These are phyloP conservation scores for Colletotrichum simmondsii DNA, from an alignment of 2,329 filamentous ascomycete species.

Conservation along the genomic window DNA sequence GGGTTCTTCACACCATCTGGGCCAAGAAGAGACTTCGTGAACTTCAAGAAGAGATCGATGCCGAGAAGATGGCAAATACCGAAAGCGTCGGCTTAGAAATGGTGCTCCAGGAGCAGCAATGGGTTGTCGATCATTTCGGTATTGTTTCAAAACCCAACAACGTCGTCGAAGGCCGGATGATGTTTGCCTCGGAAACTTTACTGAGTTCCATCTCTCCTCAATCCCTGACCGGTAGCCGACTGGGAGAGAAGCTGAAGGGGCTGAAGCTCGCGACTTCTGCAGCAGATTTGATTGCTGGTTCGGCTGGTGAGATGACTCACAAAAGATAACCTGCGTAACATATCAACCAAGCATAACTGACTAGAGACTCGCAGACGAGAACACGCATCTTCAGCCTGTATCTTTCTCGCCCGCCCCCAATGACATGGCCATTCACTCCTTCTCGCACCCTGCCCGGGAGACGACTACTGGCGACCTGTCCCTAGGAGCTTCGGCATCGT, in stretches of 20 bases:
- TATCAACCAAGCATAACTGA: not conserved
- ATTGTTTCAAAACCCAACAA: slow-evolving; percentile 53
- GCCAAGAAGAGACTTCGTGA: slow-evolving; percentile 83
- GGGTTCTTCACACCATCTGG: slow-evolving; percentile 91
- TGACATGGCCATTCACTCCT: slow-evolving; percentile 50
- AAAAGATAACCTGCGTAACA: not conserved
- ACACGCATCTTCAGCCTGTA: slow-evolving; percentile 42
- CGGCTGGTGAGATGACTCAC: slow-evolving; percentile 57
- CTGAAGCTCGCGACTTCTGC: slow-evolving; percentile 81
- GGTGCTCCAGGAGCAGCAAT: slow-evolving; percentile 83
- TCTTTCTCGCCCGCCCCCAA: slow-evolving; percentile 44
- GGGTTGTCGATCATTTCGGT: slow-evolving; percentile 87
- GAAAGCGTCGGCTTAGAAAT: slow-evolving; percentile 89
- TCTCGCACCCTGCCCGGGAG: slow-evolving; percentile 42
- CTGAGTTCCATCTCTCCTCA: slow-evolving; percentile 66
- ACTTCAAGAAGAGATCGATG: slow-evolving; percentile 80
- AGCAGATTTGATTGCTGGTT: slow-evolving; percentile 67
- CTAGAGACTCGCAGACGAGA: not conserved
- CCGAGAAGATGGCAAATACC: slow-evolving; percentile 77
- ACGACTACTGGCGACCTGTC: not conserved
- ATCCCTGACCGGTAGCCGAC: slow-evolving; percentile 72
- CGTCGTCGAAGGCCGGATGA: slow-evolving; percentile 38
- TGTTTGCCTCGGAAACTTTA: not conserved
- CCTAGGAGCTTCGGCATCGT: slow-evolving; percentile 43
- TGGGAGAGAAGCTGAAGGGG: slow-evolving; percentile 84